These are phyloP conservation scores for Didymella exigua DNA, from an alignment of 2,329 filamentous ascomycete genomes.

Conservation along the genomic window DNA sequence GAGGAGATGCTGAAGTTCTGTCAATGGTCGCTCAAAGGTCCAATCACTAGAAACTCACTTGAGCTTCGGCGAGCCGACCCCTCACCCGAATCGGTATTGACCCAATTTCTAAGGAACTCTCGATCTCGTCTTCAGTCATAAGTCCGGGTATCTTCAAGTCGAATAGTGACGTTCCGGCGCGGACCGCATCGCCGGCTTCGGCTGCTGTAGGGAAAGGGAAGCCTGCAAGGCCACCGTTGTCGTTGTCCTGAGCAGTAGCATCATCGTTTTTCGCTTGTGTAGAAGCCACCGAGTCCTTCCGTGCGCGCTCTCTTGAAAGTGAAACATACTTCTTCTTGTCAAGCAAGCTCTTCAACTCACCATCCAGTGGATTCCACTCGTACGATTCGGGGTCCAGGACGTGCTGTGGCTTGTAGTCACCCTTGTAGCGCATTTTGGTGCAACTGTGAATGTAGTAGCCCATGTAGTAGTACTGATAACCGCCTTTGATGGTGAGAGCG, in stretches of 20 bases:
- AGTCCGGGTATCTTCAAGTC: constrained; percentile 71
- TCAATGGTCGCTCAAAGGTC: neutral
- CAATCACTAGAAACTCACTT: constrained; percentile 34
- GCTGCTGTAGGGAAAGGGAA: constrained; percentile 34
- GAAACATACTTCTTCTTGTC: constrained; percentile 63
- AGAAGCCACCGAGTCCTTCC: constrained; percentile 19
- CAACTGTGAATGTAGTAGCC: constrained; percentile 83
- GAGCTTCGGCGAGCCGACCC: constrained; percentile 37
- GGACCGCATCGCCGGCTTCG: constrained; percentile 44
- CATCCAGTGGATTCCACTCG: constrained; percentile 66
- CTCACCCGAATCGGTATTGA: constrained; percentile 61
- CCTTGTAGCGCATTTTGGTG: constrained; percentile 85
- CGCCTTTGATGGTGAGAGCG: constrained; percentile 69
- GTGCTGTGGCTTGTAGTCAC: constrained; percentile 75
- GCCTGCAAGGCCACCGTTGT: constrained; percentile 22
- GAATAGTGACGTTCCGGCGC: constrained; percentile 58
- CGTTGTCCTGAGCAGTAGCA: neutral
- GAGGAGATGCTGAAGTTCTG: constrained; percentile 55
- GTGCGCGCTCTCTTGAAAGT: constrained; percentile 44
- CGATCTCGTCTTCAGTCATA: constrained; percentile 60
- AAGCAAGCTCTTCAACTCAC: constrained; percentile 56
- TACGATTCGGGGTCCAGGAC: constrained; percentile 72
- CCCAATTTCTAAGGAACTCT: constrained; percentile 61
- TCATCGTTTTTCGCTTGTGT: neutral
- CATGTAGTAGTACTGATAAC: constrained; percentile 81